Evolutionary conservation across 1,284 basidiomycete genomes (phyloP), one percentile per base, ranked within the genome.

Genomic region (Rhodotorula sp.): DNA sequence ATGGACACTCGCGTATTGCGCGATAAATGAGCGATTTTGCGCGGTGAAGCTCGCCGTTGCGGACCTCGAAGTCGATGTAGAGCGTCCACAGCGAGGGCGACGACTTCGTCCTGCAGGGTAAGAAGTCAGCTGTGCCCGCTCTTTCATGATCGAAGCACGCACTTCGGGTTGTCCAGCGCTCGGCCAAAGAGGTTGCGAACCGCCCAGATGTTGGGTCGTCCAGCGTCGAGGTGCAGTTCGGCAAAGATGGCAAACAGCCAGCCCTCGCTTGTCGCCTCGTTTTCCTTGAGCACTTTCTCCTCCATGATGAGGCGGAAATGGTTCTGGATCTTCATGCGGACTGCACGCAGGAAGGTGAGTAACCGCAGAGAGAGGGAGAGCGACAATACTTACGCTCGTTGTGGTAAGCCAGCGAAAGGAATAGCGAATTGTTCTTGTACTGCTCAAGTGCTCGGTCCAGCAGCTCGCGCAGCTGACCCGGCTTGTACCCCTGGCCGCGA

Each of bases 11-110:
- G n/a, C 85, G 84, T 24, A 94, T 84, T 0, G 92, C 92, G 57
- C 90, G 85, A 78, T 89, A 92, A 30, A 94, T 81, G 56, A 94
- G 79, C 64, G 85, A 85, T 80, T 94, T 94, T 8, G 91, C 93
- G 44, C 84, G 82, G 66, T 84, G 79, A 47, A 85, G 77, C 64
- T 88, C 81, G 2, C 85, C 86, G 59, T 84, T 84, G 59, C 86
- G 84, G 48, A 90, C 85, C 83, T 95, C 92, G 73, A 95, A 89
- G 77, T 93, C 90, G 72, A 94, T 84, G 74, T 86, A 90, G 22
- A 92, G 81, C 47, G 86, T 84, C 92, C 93, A 95, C 30, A 95
- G 75, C 46, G 87, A 82, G 15, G 86, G 78, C 70, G 89, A 91
- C 27, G 83, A 84, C 73, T 84, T 83, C 61, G 88, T 90, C 79